Base-by-base conservation (phyloP, 345 rosid genomes). In the Populus deltoides region DNA sequence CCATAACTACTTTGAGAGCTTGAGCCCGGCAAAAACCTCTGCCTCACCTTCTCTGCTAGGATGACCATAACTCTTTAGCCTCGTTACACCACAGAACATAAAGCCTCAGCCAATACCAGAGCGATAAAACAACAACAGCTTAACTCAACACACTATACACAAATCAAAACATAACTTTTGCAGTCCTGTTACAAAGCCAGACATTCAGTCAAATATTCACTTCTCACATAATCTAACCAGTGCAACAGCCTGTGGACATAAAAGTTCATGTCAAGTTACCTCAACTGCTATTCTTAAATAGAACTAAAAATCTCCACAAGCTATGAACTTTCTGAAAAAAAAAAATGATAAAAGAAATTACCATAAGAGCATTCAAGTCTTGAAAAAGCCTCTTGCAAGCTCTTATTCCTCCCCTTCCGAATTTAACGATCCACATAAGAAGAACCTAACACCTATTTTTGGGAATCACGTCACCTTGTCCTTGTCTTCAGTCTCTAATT, bases 341-440 rank as follows among this genome's bases (percentile, higher is more conserved):
- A 15, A 33, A 33, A 33, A 3, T 4, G 36, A 33, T 4, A 33
- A 33, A 33, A 4, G 36, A 33, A 33, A 33, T 55, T 89, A 93
- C 99, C 98, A 92, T 96, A 49, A 93, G 97, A 67, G 98, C 98
- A 88, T 90, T 93, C 88, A 93, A 85, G 87, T 93, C 97, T 80
- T 88, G 97, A 33, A 70, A 96, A 96, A 84, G 99, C 99, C 25
- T 93, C 97, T 59, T 96, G 98, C 87, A 93, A 87, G 88, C 91
- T 93, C 92, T 91, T 96, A 68, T 96, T 98, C 7, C 97, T 96
- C 75, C 79, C 92, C 83, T 96, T 98, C 98, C 99, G 93, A 33
- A 33, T 33, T 33, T 4, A 33, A 33, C 35, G 5, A 33, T 33
- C 35, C 35, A 33, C 35, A 4, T 33, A 33, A 33, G 35, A 33